Evolutionary conservation across 805 yeast species (phyloP).

Genomic region (Kregervanrija pseudodelftensis): DNA sequence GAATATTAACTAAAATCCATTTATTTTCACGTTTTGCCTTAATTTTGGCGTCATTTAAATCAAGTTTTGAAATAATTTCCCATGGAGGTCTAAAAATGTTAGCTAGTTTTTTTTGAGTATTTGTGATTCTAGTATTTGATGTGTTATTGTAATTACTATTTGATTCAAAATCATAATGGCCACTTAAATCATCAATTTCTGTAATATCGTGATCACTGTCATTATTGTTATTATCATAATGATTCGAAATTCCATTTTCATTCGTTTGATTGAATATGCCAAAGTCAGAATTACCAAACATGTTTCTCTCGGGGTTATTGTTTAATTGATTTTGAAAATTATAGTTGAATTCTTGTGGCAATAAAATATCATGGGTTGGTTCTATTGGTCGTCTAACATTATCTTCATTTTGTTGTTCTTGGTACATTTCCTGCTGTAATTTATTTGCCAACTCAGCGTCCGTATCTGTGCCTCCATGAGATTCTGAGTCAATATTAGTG

Average conservation of each 20-base stretch:
- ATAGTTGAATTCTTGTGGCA: conserved; percentile 19
- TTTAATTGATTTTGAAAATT: conserved; percentile 1
- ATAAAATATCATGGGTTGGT: conserved; percentile 63
- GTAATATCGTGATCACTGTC: conserved; percentile 28
- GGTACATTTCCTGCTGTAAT: conserved; percentile 58
- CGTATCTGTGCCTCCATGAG: conserved; percentile 7
- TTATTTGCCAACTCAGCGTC: conserved; percentile 52
- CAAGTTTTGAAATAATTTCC: conserved; percentile 66
- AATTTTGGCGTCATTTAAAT: conserved; percentile 66
- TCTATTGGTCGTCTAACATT: conserved; percentile 72
- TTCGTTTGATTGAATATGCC: conserved; percentile 55
- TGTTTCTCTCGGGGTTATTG: conserved; percentile 28
- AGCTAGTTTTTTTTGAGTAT: conserved; percentile 65
- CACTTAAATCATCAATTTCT: conserved; percentile 21
- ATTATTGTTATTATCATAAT: conserved; percentile 32
- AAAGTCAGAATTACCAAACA: conserved; percentile 41
- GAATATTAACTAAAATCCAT: conserved; percentile 87
- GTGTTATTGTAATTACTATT: conserved; percentile 15
- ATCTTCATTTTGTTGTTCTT: conserved; percentile 30
- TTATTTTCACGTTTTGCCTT: conserved; percentile 57
- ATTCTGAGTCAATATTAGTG: no score
- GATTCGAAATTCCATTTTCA: conserved; percentile 33
- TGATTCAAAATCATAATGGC: conserved; percentile 14
- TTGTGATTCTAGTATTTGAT: conserved; percentile 27
- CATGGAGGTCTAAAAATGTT: conserved; percentile 88